These are phyloP conservation scores for Coriaria nepalensis DNA, from an alignment of 306 rosid species.

Conservation along the genomic window DNA sequence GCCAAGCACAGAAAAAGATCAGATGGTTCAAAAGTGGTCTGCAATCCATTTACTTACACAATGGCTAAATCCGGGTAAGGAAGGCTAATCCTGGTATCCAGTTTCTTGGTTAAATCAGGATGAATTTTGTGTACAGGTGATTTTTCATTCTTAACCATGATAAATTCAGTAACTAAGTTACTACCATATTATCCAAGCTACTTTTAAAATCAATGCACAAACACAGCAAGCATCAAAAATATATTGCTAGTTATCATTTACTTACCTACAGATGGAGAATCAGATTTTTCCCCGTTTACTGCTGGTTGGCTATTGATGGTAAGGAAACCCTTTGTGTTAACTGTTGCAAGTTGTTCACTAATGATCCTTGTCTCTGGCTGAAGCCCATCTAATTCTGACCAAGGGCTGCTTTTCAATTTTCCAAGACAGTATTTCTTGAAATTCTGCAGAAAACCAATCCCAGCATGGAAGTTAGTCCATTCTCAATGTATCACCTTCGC, in stretches of 20 bases:
- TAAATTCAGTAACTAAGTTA: too few relatives aligned
- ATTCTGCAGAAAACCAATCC: slow-evolving; percentile 38
- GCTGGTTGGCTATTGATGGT: slow-evolving; percentile 98
- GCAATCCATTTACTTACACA: slow-evolving; percentile 30
- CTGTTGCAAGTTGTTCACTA: slow-evolving; percentile 59
- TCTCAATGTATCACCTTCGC: background rate
- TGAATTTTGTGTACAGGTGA: too few relatives aligned
- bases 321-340: slow-evolving; percentile 70
- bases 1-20: background rate
- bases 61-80: too few relatives aligned
- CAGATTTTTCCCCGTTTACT: slow-evolving; percentile 80
- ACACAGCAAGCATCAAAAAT: too few relatives aligned
- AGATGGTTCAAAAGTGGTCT: background rate
- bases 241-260: slow-evolving; percentile 3
- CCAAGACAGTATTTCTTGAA: slow-evolving; percentile 72
- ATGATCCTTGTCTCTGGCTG: slow-evolving; percentile 86
- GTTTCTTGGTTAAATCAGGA: too few relatives aligned
- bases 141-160: too few relatives aligned
- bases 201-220: too few relatives aligned
- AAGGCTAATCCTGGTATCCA: too few relatives aligned
- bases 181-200: too few relatives aligned
- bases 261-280: slow-evolving; percentile 72
- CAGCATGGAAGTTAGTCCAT: background rate
- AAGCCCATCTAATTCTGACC: slow-evolving; percentile 95
- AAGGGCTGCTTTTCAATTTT: slow-evolving; percentile 84